phyloP scores from a whole-genome alignment of 192 early-diverging fungal species.

The Entomortierella beljakovae region DNA sequence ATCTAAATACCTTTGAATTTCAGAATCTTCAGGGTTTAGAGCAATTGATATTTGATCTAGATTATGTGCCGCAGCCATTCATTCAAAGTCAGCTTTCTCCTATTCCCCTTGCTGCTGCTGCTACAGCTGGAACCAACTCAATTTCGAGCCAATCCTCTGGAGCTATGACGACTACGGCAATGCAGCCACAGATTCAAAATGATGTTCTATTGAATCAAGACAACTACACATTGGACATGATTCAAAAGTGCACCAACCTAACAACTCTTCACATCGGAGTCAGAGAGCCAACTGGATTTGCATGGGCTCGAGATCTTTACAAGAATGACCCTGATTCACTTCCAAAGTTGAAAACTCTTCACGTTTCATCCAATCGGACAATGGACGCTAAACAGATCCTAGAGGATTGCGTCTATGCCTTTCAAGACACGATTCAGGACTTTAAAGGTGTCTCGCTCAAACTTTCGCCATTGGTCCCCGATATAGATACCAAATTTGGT shows the following conservation, averaged over 20 bases:
- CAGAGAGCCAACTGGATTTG: conserved; percentile 16
- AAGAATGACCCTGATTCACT: neutral
- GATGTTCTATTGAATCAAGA: neutral
- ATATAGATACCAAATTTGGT: conserved; percentile 20
- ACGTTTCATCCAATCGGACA: conserved; percentile 20
- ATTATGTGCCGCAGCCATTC: conserved; percentile 8
- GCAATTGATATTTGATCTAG: conserved; percentile 32
- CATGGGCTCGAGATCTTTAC: conserved; percentile 29
- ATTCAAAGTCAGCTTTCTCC: neutral
- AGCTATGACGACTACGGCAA: neutral
- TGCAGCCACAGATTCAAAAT: neutral
- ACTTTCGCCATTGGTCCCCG: conserved; percentile 11
- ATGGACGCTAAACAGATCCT: conserved; percentile 9
- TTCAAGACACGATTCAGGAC: conserved; percentile 29
- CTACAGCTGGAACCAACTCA: neutral
- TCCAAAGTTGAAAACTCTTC: conserved; percentile 10
- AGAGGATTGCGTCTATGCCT: conserved; percentile 32
- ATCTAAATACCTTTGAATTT: conserved; percentile 31
- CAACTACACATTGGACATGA: conserved; percentile 13
- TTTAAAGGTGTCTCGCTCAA: conserved; percentile 29
- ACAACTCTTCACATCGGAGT: conserved; percentile 39
- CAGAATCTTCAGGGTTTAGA: conserved; percentile 8
- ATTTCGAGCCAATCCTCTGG: neutral
- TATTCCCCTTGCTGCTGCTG: neutral
- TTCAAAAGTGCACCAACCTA: conserved; percentile 11